Evolutionary conservation across 345 rosid genomes (phyloP).

Genomic region (Anastatica hierochuntica): DNA sequence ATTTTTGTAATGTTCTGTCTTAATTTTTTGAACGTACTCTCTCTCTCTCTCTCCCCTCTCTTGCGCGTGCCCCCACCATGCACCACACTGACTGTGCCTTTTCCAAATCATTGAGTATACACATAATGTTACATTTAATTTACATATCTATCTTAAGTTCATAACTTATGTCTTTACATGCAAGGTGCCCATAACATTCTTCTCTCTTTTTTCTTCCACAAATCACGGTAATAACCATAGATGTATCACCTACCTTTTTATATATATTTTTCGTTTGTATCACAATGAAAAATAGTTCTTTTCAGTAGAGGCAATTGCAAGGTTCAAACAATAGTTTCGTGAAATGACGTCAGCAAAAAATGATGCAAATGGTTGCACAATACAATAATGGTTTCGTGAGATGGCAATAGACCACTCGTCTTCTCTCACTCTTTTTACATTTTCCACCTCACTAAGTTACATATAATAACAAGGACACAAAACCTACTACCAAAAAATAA

Average conservation of each 20-base stretch:
- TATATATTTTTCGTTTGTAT: too few relatives aligned
- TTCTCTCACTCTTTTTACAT: too few relatives aligned
- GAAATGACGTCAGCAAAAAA: too few relatives aligned
- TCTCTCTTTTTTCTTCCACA: not conserved
- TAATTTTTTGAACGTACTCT: slow-evolving; percentile 1
- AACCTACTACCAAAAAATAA: not conserved
- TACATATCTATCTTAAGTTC: not conserved
- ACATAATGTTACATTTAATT: not conserved
- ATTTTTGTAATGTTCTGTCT: slow-evolving; percentile 15
- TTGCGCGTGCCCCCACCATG: slow-evolving; percentile 12
- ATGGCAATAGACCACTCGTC: too few relatives aligned
- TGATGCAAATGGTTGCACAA: too few relatives aligned
- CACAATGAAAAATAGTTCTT: too few relatives aligned
- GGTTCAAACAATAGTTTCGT: too few relatives aligned
- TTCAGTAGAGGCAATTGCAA: too few relatives aligned
- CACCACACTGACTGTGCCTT: slow-evolving; percentile 7
- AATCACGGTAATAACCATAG: slow-evolving; percentile 14
- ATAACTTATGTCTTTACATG: slow-evolving; percentile 13
- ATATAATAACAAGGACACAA: not conserved
- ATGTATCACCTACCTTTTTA: slow-evolving; percentile 15
- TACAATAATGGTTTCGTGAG: too few relatives aligned
- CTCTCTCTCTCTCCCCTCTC: not conserved
- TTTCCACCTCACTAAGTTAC: slow-evolving; percentile 15
- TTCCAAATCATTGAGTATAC: slow-evolving; percentile 6
- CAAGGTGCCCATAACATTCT: slow-evolving; percentile 10